Percentiles rank a stretch among this genome's conserved stretches.
Conservation (phyloP, 371 early-diverging fungal species). For the Mortierella sp. region DNA sequence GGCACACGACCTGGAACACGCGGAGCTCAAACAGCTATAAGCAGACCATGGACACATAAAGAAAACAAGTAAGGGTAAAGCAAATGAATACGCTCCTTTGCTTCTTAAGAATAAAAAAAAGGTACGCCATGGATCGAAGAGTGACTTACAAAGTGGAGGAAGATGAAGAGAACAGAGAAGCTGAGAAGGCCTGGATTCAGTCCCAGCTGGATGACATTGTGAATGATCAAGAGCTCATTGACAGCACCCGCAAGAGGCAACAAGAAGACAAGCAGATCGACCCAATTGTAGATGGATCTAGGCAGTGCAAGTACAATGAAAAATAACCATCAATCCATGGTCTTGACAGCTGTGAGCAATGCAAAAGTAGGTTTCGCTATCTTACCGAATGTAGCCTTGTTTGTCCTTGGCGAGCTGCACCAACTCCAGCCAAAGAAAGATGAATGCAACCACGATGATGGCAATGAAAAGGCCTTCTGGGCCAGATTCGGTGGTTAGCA, state of each 20-base stretch:
- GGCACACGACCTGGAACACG: background rate
- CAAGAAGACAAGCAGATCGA: background rate
- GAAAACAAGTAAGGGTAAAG: background rate
- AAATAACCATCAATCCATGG: background rate
- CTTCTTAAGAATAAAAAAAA: background rate
- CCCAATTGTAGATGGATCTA: slow-evolving; percentile 9
- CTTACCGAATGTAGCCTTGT: background rate
- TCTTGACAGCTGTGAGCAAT: too few relatives aligned
- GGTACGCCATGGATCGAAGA: background rate
- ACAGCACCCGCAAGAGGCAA: slow-evolving; percentile 10
- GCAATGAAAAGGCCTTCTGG: background rate
- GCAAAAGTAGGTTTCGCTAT: too few relatives aligned
- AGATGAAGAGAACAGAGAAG: slow-evolving; percentile 1
- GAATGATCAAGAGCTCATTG: background rate
- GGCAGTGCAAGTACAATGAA: too few relatives aligned
- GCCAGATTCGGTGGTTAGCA: too few relatives aligned
- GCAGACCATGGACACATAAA: too few relatives aligned
- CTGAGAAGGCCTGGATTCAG: background rate
- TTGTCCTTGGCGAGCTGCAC: background rate
- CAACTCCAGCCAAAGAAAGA: slow-evolving; percentile 18
- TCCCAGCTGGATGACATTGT: background rate
- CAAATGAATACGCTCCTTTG: too few relatives aligned
- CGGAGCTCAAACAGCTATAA: slow-evolving; percentile 18
- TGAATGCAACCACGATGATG: background rate
- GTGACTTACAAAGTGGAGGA: background rate